A percentile compares a stretch with the other conserved stretches of the same genome.
Evolutionary conservation across 2,329 filamentous ascomycete genomes (phyloP).

Genomic region (Colletotrichum tabaci): DNA sequence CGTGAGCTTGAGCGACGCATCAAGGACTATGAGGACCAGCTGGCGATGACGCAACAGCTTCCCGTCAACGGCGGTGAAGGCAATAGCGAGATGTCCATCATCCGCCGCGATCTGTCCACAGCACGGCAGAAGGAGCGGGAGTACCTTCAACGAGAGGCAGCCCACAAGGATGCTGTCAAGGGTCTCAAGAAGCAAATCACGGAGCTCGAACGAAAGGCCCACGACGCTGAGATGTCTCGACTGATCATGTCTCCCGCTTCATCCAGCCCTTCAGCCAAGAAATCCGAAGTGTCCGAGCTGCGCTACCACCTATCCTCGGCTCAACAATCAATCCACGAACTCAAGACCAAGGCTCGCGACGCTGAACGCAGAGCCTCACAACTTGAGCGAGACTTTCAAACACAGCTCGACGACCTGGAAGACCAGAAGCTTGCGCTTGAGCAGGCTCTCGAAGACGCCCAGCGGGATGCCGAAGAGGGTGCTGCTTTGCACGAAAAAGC

Average conservation of each 20-base stretch:
- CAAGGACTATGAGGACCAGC: conserved; percentile 66
- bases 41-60: conserved; percentile 52
- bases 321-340: conserved; percentile 71
- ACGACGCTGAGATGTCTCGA: conserved; percentile 73
- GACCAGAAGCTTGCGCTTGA: conserved; percentile 72
- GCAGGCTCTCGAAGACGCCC: conserved; percentile 70
- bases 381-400: conserved; percentile 64
- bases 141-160: conserved; percentile 75
- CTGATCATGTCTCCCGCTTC: conserved; percentile 61
- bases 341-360: conserved; percentile 65
- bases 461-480: conserved; percentile 65
- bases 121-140: conserved; percentile 78
- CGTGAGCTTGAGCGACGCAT: conserved; percentile 76
- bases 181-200: conserved; percentile 75
- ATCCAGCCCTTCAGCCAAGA: conserved; percentile 67
- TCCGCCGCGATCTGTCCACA: conserved; percentile 74
- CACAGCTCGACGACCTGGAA: conserved; percentile 70
- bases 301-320: conserved; percentile 73
- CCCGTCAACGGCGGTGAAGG: conserved; percentile 57
- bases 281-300: conserved; percentile 71
- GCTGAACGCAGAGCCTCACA: conserved; percentile 62
- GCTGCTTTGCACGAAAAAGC: conserved; percentile 60
- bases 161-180: conserved; percentile 74
- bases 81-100: conserved; percentile 69
- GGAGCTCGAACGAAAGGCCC: conserved; percentile 77